Percentiles rank a stretch among this genome's conserved stretches.
phyloP scores from a whole-genome alignment of 495 filamentous ascomycete species.

The Penicillium coprophilum region DNA sequence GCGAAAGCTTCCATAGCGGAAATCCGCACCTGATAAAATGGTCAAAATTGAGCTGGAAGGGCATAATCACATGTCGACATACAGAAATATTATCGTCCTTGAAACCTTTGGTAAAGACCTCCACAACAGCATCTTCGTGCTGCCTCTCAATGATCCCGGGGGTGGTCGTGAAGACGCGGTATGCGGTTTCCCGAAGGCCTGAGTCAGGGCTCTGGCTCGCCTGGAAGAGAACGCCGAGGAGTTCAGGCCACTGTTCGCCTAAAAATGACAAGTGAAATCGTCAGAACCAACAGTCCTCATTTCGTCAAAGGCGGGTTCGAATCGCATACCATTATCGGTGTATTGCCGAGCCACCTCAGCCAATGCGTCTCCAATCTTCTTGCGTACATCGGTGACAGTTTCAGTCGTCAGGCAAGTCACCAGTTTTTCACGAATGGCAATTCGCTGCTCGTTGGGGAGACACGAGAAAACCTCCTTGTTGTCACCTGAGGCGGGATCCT shows the following conservation, averaged over 20 bases:
- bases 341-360: slow-evolving; percentile 95
- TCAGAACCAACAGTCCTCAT: slow-evolving; percentile 21
- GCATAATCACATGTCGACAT: slow-evolving; percentile 29
- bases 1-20: slow-evolving; percentile 96
- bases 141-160: slow-evolving; percentile 96
- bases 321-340: slow-evolving; percentile 75
- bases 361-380: slow-evolving; percentile 95
- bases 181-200: slow-evolving; percentile 83
- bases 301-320: slow-evolving; percentile 16
- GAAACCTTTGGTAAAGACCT: slow-evolving; percentile 87
- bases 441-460: slow-evolving; percentile 64
- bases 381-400: slow-evolving; percentile 67
- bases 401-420: slow-evolving; percentile 74
- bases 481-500: slow-evolving; percentile 66
- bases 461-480: slow-evolving; percentile 81
- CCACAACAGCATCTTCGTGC: slow-evolving; percentile 80
- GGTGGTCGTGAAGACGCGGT: slow-evolving; percentile 90
- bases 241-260: slow-evolving; percentile 89
- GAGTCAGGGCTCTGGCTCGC: slow-evolving; percentile 81
- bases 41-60: slow-evolving; percentile 6
- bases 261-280: slow-evolving; percentile 19
- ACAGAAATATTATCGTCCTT: slow-evolving; percentile 81
- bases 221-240: slow-evolving; percentile 79
- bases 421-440: slow-evolving; percentile 77
- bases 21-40: slow-evolving; percentile 65